Base-by-base conservation (phyloP, 192 early-diverging fungal genomes). In the Endogone sp. region DNA sequence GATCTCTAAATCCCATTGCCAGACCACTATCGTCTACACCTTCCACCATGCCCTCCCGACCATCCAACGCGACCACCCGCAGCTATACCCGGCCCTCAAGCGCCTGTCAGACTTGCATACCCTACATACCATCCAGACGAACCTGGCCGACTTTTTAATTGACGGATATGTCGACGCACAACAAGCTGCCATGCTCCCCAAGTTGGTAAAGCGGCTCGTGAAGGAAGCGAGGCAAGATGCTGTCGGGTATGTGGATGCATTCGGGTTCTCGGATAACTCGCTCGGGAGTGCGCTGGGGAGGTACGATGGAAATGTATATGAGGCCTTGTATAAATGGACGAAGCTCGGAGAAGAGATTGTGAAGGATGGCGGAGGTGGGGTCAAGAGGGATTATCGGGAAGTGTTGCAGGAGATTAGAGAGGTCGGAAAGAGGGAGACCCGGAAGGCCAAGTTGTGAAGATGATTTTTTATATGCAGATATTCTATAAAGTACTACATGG, bases 201-300 rank as follows among this genome's bases (percentile, higher is more conserved):
- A 49, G 0, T 70, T 74, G 37, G 72, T 78, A 58, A 78, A 78
- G 73, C 26, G 28, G 3, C 29, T 84, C 37, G 75, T 80, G 20
- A 71, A 72, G 0, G 70, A 72, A 22, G 66, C 94, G 24, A 83
- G 92, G 62, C 76, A 80, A 61, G 88, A 94, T 65, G 82, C 89
- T 23, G 82, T 95, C 69, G 83, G 90, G 6, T 73, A 93, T n/a
- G 91, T 91, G n/a, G 94, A 95, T 71, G 85, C 92, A 20, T 94
- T 92, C 71, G 91, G 90, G 63, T 87, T 89, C 79, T 86, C 91
- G 24, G 94, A 95, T 79, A 93, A 91, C 71, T 82, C 92, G 29
- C 75, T 95, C 71, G 92, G 89, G 79, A 91, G 91, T 65, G 92
- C 94, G 4, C 78, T 95, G 20, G 94, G 94, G n/a, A 84, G 91